A percentile compares a stretch with the other conserved stretches of the same genome.
Conservation (phyloP, 129 eudicot species). For the Daucus carota region DH1_v3.0 NC_030389.2:40059501-40060000, state of each 20-base stretch:
- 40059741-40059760: constrained; percentile 62
- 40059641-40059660: constrained; percentile 66
- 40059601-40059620: not conserved
- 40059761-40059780: constrained; percentile 65
- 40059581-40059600: not conserved
- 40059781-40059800: constrained; percentile 56
- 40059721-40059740: constrained; percentile 45
- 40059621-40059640: constrained; percentile 60
- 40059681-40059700: constrained; percentile 72
- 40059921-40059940: constrained; percentile 29
- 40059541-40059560: not conserved
- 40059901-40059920: constrained; percentile 89
- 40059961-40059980: not conserved
- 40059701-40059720: constrained; percentile 64
- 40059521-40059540: constrained; percentile 2
- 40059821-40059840: constrained; percentile 61
- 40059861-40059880: constrained; percentile 61
- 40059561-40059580: not conserved
- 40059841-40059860: constrained; percentile 47
- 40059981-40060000: not conserved
- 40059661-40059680: constrained; percentile 81
- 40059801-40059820: constrained; percentile 60
- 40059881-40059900: constrained; percentile 57
- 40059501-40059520: not conserved
- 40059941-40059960: not conserved